Evolutionary conservation across 257 asterid species (phyloP), one percentile per base, ranked within the genome.

Genomic region (Ophiorrhiza pumila): DNA sequence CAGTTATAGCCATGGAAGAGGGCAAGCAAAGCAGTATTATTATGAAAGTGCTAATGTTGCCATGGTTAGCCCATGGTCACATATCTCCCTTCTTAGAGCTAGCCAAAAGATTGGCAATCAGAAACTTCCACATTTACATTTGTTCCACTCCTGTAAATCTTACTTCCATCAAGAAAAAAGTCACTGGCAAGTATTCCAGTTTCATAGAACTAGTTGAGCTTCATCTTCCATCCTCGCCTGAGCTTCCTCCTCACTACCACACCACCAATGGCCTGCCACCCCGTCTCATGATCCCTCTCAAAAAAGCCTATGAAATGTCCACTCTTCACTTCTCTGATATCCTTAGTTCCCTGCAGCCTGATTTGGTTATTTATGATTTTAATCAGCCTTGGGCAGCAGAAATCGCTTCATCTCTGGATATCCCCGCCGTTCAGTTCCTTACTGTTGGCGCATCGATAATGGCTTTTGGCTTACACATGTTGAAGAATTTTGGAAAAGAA

Each of bases 181-280:
- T 53, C 31, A 37, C 25, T 15, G 39, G 70, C 25, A 65, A 65
- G 4, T 49, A 31, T 14, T 32, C 63, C 23, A 2, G 9, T 4
- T 72, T 73, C 5, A 80, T 80, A 14, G 46, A 68, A 0, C 45
- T 76, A 34, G 66, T 72, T 4, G 70, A 76, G 59, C 75, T 80
- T 29, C 76, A 63, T 15, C 65, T 80, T 14, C 79, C 73, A 53
- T 23, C 76, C n/a, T 23, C 57, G 13, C 81, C 76, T 14, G 74
- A 76, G 8, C 84, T 80, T 47, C 84, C 79, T 17, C 81, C 79
- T 55, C 79, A 37, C 1, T 65, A 63, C 71, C 84, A 76, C 76
- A 80, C 83, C 20, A 73, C 84, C 43, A 80, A 69, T 50, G 84
- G 81, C 18, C 79, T 80, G n/a, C 84, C 81, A 27, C 71, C 81